Evolutionary conservation across 257 asterid species (phyloP).

Genomic region (Solanum paucissectum): DNA sequence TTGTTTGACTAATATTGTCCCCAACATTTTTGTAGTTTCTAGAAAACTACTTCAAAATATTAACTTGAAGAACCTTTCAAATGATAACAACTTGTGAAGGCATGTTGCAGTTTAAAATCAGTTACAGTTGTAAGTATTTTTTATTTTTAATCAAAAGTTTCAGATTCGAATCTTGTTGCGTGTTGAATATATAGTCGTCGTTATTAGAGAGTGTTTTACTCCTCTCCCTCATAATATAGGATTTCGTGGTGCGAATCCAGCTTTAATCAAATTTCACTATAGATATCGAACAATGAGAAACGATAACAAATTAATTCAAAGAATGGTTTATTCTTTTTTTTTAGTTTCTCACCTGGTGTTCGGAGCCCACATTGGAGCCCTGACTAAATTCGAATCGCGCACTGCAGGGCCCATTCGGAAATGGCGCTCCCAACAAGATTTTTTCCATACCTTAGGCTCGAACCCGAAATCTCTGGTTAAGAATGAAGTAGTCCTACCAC

Average conservation of each 20-base stretch:
- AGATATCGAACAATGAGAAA: neutral
- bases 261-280: neutral
- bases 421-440: neutral
- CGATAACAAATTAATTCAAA: neutral
- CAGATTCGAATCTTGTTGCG: accelerated
- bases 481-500: neutral
- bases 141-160: neutral
- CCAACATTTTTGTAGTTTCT: neutral
- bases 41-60: neutral
- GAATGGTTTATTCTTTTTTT: neutral
- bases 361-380: too few species aligned
- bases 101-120: neutral
- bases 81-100: neutral
- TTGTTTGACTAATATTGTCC: neutral
- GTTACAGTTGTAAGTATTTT: neutral
- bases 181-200: neutral
- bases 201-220: neutral
- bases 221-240: neutral
- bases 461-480: accelerated
- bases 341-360: neutral
- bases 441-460: neutral
- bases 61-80: neutral
- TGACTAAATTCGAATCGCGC: too few species aligned
- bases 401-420: too few species aligned
- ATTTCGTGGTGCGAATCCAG: accelerated